Evolutionary conservation across 257 asterid species (phyloP).

Genomic region (Verbena officinalis): DNA sequence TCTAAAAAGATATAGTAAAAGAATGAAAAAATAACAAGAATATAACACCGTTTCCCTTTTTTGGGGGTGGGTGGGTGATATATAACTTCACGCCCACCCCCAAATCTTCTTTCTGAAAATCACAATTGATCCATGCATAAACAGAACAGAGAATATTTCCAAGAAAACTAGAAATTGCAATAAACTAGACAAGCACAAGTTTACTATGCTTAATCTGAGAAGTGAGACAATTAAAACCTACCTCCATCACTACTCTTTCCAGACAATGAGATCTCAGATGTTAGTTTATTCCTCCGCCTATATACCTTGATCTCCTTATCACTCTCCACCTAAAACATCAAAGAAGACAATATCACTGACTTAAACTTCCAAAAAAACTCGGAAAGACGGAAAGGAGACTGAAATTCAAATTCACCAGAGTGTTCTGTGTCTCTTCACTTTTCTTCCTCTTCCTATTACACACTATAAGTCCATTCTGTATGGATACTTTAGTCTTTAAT

Average conservation of each 20-base stretch:
- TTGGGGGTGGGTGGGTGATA: too few species aligned
- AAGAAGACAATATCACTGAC: constrained; percentile 28
- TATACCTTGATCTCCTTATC: constrained; percentile 51
- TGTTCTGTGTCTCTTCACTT: constrained; percentile 53
- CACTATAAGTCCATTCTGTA: constrained; percentile 73
- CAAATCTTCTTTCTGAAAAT: constrained; percentile 4
- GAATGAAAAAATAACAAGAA: constrained; percentile 4
- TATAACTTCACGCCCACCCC: constrained; percentile 9
- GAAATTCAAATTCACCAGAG: constrained; percentile 46
- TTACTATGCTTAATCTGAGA: background rate
- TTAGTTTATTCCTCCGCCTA: constrained; percentile 39
- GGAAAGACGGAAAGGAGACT: constrained; percentile 18
- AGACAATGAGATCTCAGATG: constrained; percentile 30
- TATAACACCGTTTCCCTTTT: too few species aligned
- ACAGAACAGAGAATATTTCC: background rate
- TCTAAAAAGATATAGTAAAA: background rate
- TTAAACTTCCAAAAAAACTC: constrained; percentile 18
- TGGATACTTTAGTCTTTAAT: constrained; percentile 46
- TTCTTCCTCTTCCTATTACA: constrained; percentile 73
- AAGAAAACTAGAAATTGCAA: background rate
- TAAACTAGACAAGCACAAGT: constrained; percentile 1
- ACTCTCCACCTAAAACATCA: constrained; percentile 42
- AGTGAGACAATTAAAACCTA: constrained; percentile 10
- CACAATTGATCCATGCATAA: constrained; percentile 1
- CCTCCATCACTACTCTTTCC: constrained; percentile 42